Percentiles rank a stretch among this genome's conserved stretches.
These are phyloP conservation scores for Stachybotrys chartarum DNA, from an alignment of 2,329 filamentous ascomycete species.

Conservation along the genomic window DNA sequence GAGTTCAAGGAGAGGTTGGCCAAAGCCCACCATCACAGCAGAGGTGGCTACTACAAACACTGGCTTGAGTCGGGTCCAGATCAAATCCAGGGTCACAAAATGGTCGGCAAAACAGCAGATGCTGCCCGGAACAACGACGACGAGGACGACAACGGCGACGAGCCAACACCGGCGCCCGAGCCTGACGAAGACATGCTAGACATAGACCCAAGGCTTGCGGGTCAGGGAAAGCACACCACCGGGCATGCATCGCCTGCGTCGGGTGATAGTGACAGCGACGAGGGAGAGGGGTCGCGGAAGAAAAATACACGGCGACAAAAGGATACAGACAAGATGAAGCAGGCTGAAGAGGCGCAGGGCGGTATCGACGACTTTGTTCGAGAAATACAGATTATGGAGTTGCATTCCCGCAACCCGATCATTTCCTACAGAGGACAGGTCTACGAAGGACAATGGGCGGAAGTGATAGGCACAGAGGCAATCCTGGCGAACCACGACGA, in stretches of 20 bases:
- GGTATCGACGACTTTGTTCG: conserved; percentile 6
- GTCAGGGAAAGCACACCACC: not conserved
- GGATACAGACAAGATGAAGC: conserved; percentile 9
- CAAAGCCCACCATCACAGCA: conserved; percentile 27
- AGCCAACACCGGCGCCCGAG: conserved; percentile 24
- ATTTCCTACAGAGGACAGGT: conserved; percentile 73
- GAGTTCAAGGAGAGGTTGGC: conserved; percentile 44
- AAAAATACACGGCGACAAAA: conserved; percentile 7
- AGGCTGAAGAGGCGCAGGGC: conserved; percentile 1
- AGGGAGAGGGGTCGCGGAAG: conserved; percentile 1
- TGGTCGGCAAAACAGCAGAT: not conserved
- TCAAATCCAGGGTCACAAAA: conserved; percentile 4
- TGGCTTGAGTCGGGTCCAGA: conserved; percentile 25
- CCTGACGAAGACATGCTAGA: conserved; percentile 21
- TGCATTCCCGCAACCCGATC: conserved; percentile 70
- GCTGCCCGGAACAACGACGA: conserved; percentile 12
- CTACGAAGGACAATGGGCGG: conserved; percentile 74
- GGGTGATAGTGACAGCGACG: not conserved
- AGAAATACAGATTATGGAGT: conserved; percentile 72
- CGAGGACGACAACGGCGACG: conserved; percentile 22
- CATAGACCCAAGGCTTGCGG: conserved; percentile 13
- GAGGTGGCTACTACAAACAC: conserved; percentile 40
- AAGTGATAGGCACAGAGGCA: conserved; percentile 77
- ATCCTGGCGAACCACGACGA: conserved; percentile 53
- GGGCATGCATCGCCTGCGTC: not conserved